A percentile compares a stretch with the other conserved stretches of the same genome.
phyloP scores from a whole-genome alignment of 306 rosid species.

The Canavalia ensiformis region DNA sequence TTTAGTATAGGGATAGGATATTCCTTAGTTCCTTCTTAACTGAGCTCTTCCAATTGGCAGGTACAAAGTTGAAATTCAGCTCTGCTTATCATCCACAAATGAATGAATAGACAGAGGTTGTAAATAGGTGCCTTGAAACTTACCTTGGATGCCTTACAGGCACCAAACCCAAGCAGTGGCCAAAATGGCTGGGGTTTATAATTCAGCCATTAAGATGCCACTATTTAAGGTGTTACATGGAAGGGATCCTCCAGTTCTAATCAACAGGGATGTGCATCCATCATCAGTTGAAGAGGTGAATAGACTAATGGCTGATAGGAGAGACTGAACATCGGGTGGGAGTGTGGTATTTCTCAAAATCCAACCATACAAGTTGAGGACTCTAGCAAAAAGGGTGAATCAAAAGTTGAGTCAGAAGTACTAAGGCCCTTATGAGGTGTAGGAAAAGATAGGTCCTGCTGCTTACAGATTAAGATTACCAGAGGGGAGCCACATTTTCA shows the following conservation, averaged over 20 bases:
- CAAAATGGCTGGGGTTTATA: neutral
- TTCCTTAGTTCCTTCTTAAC: neutral
- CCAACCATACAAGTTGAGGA: neutral
- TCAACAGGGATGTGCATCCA: neutral
- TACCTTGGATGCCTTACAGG: neutral
- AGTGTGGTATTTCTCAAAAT: too few species aligned
- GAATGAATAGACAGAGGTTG: neutral
- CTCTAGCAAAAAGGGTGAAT: too few species aligned
- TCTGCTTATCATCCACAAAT: neutral
- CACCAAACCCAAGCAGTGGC: neutral
- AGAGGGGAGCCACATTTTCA: neutral
- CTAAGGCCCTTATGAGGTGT: neutral
- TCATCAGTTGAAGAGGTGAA: neutral
- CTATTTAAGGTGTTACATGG: neutral
- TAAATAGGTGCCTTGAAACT: neutral
- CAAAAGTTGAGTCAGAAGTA: too few species aligned
- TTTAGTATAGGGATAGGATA: neutral
- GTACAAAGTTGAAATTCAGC: neutral
- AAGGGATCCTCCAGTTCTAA: neutral
- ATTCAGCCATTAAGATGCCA: neutral
- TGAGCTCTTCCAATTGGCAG: neutral
- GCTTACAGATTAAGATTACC: neutral
- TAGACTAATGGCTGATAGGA: neutral
- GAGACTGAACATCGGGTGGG: neutral
- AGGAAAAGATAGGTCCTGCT: neutral